Percentiles rank a stretch among this genome's conserved stretches.
These are phyloP conservation scores for Sporormia fimetaria DNA, from an alignment of 495 filamentous ascomycete genomes.

Conservation along the genomic window DNA sequence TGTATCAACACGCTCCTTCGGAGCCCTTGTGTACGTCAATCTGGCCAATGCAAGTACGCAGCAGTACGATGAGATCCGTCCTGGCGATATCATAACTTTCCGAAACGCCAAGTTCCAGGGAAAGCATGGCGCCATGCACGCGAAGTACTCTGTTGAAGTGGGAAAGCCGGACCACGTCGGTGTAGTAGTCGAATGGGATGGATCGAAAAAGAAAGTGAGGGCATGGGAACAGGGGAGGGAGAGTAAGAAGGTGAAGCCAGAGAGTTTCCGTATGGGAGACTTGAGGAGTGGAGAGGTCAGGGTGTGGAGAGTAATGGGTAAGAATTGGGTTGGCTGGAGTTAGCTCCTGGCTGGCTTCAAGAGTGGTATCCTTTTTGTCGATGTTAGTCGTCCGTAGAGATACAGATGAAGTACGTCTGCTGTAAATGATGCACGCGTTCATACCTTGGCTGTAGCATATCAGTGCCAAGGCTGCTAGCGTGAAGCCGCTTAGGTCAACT, in stretches of 20 bases:
- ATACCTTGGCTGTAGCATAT: too few species aligned
- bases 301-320: conserved; percentile 91
- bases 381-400: too few species aligned
- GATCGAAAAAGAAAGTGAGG: conserved; percentile 93
- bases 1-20: conserved; percentile 77
- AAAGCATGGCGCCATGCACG: conserved; percentile 87
- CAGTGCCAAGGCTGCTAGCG: too few species aligned
- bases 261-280: conserved; percentile 89
- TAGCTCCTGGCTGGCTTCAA: conserved; percentile 1
- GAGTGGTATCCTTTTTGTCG: too few species aligned
- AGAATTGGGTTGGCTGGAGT: conserved; percentile 84
- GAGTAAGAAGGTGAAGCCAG: conserved; percentile 84
- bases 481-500: too few species aligned
- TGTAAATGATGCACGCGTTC: too few species aligned
- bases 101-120: conserved; percentile 93
- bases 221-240: conserved; percentile 94
- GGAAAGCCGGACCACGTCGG: conserved; percentile 90
- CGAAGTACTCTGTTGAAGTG: conserved; percentile 81
- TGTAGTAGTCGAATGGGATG: conserved; percentile 97
- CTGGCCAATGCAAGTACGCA: conserved; percentile 82
- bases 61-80: conserved; percentile 86
- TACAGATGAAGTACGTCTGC: too few species aligned
- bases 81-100: conserved; percentile 87
- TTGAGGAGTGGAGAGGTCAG: conserved; percentile 89
- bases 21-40: conserved; percentile 85